A percentile compares a stretch with the other conserved stretches of the same genome.
These are phyloP conservation scores for Colletotrichum noveboracense DNA, from an alignment of 2,329 filamentous ascomycete genomes.

Conservation along the genomic window DNA sequence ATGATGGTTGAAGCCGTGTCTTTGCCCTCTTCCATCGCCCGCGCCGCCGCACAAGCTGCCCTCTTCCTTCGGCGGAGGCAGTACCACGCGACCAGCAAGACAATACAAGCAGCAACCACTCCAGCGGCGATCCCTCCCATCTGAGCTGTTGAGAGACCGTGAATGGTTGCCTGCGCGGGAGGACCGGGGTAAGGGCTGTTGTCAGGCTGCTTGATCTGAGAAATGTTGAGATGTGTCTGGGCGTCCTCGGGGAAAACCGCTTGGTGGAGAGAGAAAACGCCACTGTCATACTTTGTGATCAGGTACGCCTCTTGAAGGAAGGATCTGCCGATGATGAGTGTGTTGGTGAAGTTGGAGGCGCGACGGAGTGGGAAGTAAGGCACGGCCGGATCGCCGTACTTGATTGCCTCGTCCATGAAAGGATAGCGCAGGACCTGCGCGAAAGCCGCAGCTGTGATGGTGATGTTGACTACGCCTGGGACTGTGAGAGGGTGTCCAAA, in stretches of 20 bases:
- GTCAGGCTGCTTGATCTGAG: constrained; percentile 45
- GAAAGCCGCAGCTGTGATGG: constrained; percentile 56
- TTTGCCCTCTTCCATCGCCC: constrained; percentile 36
- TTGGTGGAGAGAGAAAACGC: constrained; percentile 59
- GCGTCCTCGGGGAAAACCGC: constrained; percentile 55
- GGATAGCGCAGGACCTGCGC: constrained; percentile 55
- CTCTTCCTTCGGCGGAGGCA: constrained; percentile 39
- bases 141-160: constrained; percentile 42
- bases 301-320: constrained; percentile 75
- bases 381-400: constrained; percentile 48
- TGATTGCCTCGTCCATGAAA: constrained; percentile 47
- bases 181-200: constrained; percentile 54
- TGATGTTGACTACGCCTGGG: constrained; percentile 61
- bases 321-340: constrained; percentile 66
- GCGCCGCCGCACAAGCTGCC: constrained; percentile 27
- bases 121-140: constrained; percentile 54
- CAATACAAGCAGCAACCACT: constrained; percentile 34
- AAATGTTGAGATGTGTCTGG: constrained; percentile 42
- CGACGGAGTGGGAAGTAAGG: constrained; percentile 72
- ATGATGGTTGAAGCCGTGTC: constrained; percentile 39
- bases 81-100: constrained; percentile 32
- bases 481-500: constrained; percentile 54
- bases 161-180: constrained; percentile 12
- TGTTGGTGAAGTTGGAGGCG: constrained; percentile 49
- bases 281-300: constrained; percentile 60